Percentiles rank a stretch among this genome's conserved stretches.
phyloP scores from a whole-genome alignment of 106 monocot genomes.

The Dioscorea alata region DNA sequence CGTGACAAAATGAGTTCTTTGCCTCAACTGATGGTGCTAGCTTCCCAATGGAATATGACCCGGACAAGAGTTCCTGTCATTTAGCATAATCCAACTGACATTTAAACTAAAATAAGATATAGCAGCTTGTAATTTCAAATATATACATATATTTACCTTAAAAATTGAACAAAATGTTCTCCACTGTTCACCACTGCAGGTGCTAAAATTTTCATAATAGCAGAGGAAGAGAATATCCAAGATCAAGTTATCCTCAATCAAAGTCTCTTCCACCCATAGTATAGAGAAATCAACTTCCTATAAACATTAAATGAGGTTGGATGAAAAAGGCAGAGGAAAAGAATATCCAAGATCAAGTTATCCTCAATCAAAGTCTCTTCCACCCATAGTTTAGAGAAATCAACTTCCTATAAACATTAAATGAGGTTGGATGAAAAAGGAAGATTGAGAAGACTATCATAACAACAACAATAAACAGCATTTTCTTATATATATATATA shows the following conservation, averaged over 20 bases:
- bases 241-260: constrained; percentile 72
- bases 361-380: constrained; percentile 80
- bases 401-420: constrained; percentile 46
- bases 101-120: background rate
- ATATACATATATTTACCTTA: constrained; percentile 34
- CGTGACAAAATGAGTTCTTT: constrained; percentile 44
- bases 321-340: constrained; percentile 40
- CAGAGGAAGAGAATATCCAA: constrained; percentile 80
- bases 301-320: background rate
- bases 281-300: constrained; percentile 61
- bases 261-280: constrained; percentile 72
- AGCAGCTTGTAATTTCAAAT: background rate
- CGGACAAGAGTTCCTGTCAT: constrained; percentile 53
- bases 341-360: constrained; percentile 70
- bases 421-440: no score
- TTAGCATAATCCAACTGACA: no score
- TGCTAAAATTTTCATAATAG: constrained; percentile 77
- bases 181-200: constrained; percentile 62
- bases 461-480: no score
- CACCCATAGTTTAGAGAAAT: constrained; percentile 55
- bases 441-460: no score
- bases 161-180: constrained; percentile 52
- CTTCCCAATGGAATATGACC: constrained; percentile 51
- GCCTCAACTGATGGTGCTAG: constrained; percentile 68
- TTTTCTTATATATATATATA: no score